Evolutionary conservation across 768 basidiomycete species (phyloP), one percentile per base, ranked within the genome.

Genomic region (Lactarius vividus): DNA sequence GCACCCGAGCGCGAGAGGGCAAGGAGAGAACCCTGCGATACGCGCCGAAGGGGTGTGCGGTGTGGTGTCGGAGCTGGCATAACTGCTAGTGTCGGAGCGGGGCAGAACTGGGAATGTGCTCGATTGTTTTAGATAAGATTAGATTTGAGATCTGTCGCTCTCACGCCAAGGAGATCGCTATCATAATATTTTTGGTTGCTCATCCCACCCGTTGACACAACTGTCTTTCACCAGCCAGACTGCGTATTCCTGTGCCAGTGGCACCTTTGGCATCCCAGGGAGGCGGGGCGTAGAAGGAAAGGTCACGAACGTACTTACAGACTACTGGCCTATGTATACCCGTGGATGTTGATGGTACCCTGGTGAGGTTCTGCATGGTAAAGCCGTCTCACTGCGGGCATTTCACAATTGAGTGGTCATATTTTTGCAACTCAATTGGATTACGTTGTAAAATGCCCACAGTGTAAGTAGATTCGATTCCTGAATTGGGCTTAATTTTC

Each of bases 1-100:
- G 85, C 82, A 20, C 82, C 83, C 0, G 93, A 94, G 46, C 88
- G 86, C 20, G 94, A 94, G 53, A 95, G 82, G 20, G 88, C 86
- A 63, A 92, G 89, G 16, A 98, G 85, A 2, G 95, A 97, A 39
- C 94, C 92, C 64, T 96, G 94, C 0, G 95, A 96, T 66, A 96
- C 86, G 62, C 95, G 90, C 52, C 89, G 84, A 28, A 98, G 84
- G 9, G 95, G 95, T 13, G 92, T 95, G 46, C 89, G 84, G 62
- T 86, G 89, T 8, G 87, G 84, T 9, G 85, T 83, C 1, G 77
- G 76, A 16, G 37, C 69, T 37, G 63, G 67, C 69, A 68, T 70
- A 18, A 53, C 28, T 56, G 31, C 29, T 33, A 18, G n/a, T 23
- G 46, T 26, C 46, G 46, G 20, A 11, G 9, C n/a, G 23, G n/a